These are phyloP conservation scores for Aotearoamyces nothofagi DNA, from an alignment of 2,329 filamentous ascomycete species.

Conservation along the genomic window DNA sequence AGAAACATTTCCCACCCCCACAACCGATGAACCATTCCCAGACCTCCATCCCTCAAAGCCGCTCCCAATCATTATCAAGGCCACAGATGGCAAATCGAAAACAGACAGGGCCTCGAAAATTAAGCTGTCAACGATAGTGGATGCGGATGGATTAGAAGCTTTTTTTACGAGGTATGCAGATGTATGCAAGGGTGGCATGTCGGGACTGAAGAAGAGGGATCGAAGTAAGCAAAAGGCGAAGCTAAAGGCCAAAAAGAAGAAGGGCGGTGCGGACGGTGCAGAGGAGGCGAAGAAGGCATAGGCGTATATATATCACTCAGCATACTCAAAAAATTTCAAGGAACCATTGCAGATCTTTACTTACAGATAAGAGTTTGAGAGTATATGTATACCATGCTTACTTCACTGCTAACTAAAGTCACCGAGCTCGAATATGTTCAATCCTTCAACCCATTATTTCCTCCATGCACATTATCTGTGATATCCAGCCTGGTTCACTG, in stretches of 20 bases:
- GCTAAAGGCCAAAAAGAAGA: slow-evolving; percentile 49
- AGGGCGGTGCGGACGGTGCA: slow-evolving; percentile 30
- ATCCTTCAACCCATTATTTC: too few species aligned
- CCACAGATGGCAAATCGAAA: slow-evolving; percentile 60
- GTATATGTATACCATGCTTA: too few species aligned
- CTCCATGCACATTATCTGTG: too few species aligned
- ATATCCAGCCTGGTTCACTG: too few species aligned
- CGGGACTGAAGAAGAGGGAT: slow-evolving; percentile 81
- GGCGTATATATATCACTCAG: slow-evolving; percentile 1
- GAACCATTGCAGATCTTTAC: too few species aligned
- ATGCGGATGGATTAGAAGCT: slow-evolving; percentile 55
- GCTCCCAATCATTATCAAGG: slow-evolving; percentile 65
- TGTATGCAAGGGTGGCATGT: slow-evolving; percentile 80
- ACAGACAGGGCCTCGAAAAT: slow-evolving; percentile 34
- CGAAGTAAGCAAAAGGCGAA: slow-evolving; percentile 72
- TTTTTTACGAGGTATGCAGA: slow-evolving; percentile 86
- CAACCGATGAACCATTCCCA: slow-evolving; percentile 35
- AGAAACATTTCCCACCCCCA: slow-evolving; percentile 26
- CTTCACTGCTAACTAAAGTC: too few species aligned
- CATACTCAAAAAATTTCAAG: too few species aligned
- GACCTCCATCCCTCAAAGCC: slow-evolving; percentile 44
- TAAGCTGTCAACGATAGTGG: slow-evolving; percentile 74
- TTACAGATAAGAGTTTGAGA: too few species aligned
- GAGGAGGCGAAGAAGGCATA: slow-evolving; percentile 12
- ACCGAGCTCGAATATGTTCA: too few species aligned